Base-by-base conservation (phyloP, 208 protist genomes). In the Acanthamoeba pearcei region DNA sequence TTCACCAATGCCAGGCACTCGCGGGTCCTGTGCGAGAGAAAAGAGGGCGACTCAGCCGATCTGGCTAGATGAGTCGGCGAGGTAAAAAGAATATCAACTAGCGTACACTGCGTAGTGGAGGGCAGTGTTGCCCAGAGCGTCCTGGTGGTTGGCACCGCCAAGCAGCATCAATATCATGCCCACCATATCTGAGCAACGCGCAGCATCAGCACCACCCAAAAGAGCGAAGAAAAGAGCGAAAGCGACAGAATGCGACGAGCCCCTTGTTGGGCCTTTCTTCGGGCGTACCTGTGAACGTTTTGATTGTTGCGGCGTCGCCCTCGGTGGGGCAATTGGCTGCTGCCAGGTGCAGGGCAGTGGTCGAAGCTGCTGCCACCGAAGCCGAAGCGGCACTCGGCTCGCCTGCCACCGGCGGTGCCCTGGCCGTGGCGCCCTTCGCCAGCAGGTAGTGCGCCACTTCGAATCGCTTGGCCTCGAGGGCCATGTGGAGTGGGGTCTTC, bases 371-470 rank as follows among this genome's bases (percentile, higher is more conserved):
- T 17, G 15, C 13, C 35, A 32, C 24, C n/a, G 32, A 9, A 2
- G 17, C 72, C 10, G 17, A 0, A 8, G 24, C 29, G 17, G 17
- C 62, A 68, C 15, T 22, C 19, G 15, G 42, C 42, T 49, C 42
- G 42, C 42, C 42, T 6, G 6, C 42, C 42, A 12, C 9, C 42
- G 42, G 42, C 42, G 42, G 42, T 49, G 42, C 42, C 42, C 42
- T 49, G 42, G 42, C 74, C 29, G 42, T 29, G 15, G 74, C 74
- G 42, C 74, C 74, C 74, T 83, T 83, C n/a, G 74, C 46, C 74
- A 83, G 74, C 17, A 83, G 17, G 74, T 83, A 83, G 74, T 83
- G 74, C 46, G 74, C 74, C 35, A 83, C 74, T 42, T 83, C 74
- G 42, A 83, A 83, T 5, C 74, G 74, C 46, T 83, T 24, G 29